Evolutionary conservation across 2,329 filamentous ascomycete species (phyloP), one percentile per base, ranked within the genome.

Genomic region (Penicillium palitans): DNA sequence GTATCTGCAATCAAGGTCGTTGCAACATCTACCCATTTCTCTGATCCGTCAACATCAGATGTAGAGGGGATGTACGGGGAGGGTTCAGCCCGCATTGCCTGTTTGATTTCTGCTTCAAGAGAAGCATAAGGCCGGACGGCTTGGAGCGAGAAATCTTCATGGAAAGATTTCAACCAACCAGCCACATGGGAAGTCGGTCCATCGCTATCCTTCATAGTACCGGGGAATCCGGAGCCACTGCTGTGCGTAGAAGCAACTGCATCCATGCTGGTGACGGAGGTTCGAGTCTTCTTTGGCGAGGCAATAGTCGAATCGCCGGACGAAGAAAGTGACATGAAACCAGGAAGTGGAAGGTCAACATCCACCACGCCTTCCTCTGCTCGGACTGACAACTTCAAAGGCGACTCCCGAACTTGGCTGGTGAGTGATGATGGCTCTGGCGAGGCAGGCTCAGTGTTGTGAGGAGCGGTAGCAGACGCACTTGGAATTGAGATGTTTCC

Each of bases 341-440:
- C 82, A 41, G 82, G 80, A 21, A 85, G 71, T 2, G 82, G 80
- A 46, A 86, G 79, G 57, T 85, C 82, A 50, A 86, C 83, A 64
- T 86, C 84, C 31, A 86, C 81, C n/a, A 86, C 79, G 1, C 84
- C 84, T 62, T 86, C 84, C 29, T 81, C 79, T 46, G 81, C 78
- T 42, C 82, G 81, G n/a, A 84, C 80, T 0, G 80, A 83, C 21
- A 84, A 66, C 63, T 82, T 84, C 52, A 84, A 64, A 9, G 77
- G 78, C 12, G 79, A 78, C 44, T 80, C 79, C 46, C 78, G 71
- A 7, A 63, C 60, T 55, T 74, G 67, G 33, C 73, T 69, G 5
- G 61, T 65, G 33, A 68, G 62, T 9, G 69, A 68, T 24, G 65
- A 69, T 33, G 67, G 61, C 37, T 72, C 70, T 44, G 61, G 69